phyloP scores from a whole-genome alignment of 2,329 filamentous ascomycete species.

The Capronia americana region DNA sequence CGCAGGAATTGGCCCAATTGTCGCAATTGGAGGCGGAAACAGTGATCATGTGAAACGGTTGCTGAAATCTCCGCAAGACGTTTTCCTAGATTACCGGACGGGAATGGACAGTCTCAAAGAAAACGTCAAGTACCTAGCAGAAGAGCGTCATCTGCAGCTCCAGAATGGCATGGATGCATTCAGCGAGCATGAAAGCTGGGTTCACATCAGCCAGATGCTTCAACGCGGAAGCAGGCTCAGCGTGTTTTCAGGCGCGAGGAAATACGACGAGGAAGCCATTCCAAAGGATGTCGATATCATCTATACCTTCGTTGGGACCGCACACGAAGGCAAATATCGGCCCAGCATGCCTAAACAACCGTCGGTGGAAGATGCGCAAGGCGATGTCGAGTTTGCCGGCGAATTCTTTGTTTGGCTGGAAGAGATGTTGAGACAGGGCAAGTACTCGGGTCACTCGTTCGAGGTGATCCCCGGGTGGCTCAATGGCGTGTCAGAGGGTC shows the following conservation, averaged over 20 bases:
- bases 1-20: constrained; percentile 66
- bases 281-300: constrained; percentile 43
- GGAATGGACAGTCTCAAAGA: constrained; percentile 50
- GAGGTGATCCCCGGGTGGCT: constrained; percentile 58
- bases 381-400: constrained; percentile 52
- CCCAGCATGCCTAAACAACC: constrained; percentile 35
- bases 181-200: constrained; percentile 57
- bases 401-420: constrained; percentile 53
- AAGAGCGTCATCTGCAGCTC: constrained; percentile 35
- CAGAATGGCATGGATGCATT: constrained; percentile 63
- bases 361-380: constrained; percentile 39
- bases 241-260: constrained; percentile 51
- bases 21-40: constrained; percentile 64
- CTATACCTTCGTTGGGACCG: constrained; percentile 47
- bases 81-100: constrained; percentile 66
- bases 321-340: constrained; percentile 39
- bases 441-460: constrained; percentile 57
- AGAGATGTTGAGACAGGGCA: constrained; percentile 54
- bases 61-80: constrained; percentile 60
- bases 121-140: constrained; percentile 47
- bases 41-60: constrained; percentile 56
- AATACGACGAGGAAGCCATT: constrained; percentile 49
- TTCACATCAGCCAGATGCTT: constrained; percentile 55
- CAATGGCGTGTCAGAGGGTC: constrained; percentile 16
- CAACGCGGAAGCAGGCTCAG: constrained; percentile 48